Evolutionary conservation across 768 basidiomycete genomes (phyloP).

Genomic region (Podaxis rugospora): DNA sequence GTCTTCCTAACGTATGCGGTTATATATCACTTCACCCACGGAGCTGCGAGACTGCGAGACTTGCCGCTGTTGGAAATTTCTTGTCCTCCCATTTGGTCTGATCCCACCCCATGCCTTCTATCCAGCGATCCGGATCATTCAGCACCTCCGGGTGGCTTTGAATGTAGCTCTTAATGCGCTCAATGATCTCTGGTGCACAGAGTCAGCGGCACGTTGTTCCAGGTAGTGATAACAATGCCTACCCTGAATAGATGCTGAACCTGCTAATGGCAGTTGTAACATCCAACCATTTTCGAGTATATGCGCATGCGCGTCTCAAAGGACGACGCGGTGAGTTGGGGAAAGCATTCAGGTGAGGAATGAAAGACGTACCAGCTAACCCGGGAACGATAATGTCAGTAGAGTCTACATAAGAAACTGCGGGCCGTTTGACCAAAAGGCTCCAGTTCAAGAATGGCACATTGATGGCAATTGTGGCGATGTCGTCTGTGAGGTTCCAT

Average conservation of each 20-base stretch:
- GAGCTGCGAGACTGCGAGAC: conserved; percentile 12
- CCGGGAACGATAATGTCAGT: conserved; percentile 63
- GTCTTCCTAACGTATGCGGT: conserved; percentile 47
- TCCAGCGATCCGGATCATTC: conserved; percentile 57
- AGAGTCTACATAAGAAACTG: conserved; percentile 16
- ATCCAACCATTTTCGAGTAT: conserved; percentile 71
- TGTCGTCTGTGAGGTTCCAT: background rate
- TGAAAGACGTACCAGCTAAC: conserved; percentile 49
- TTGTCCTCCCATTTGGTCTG: conserved; percentile 72
- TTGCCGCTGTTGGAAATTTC: conserved; percentile 70
- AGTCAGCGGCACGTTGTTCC: background rate
- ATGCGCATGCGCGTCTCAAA: conserved; percentile 76
- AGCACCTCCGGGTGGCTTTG: conserved; percentile 49
- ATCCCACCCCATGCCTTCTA: conserved; percentile 91
- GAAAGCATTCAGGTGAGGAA: background rate
- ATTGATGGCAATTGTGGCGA: background rate
- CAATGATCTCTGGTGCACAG: conserved; percentile 58
- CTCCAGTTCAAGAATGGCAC: background rate
- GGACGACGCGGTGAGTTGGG: background rate
- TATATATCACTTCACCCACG: background rate
- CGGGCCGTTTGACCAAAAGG: background rate
- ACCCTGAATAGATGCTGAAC: conserved; percentile 58
- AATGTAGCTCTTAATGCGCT: conserved; percentile 56
- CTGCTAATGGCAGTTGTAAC: conserved; percentile 59
- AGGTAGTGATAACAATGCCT: background rate